Base-by-base conservation (phyloP, 345 rosid genomes). In the Ceriops tagal region DNA sequence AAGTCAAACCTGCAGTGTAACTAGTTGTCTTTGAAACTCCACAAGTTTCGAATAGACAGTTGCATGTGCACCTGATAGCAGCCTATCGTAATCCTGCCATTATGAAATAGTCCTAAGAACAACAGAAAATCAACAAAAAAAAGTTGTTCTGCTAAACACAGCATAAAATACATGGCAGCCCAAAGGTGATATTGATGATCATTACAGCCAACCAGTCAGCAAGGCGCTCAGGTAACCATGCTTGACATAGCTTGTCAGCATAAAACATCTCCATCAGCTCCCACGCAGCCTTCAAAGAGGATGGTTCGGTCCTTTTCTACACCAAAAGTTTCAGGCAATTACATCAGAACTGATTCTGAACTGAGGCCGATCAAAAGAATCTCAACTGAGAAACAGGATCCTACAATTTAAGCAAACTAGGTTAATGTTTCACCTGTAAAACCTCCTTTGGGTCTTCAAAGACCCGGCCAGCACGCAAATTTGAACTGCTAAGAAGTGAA, bases 201-300 rank as follows among this genome's bases (percentile, higher is more conserved):
- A 73, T 89, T 95, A 95, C 99, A 81, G 96, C 84, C 79, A 95
- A 79, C 98, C 99, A 95, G 81, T 95, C 96, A 53, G 86, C 79
- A 32, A 95, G 86, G 52, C 85, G 86, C 73, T 92, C 99, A 1
- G 96, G 96, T 47, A 92, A 70, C 93, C 96, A 95, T 35, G 92
- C 71, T 65, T 85, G 85, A 81, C 88, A 86, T 27, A 83, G 76
- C 75, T 77, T 88, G 73, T 92, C 93, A 9, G 83, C 96, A 80
- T 87, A 92, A 78, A 92, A 86, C 53, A 90, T 76, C 64, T 95
- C 97, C 93, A 95, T 84, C 81, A 95, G 80, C 84, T 90, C 93
- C 99, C 99, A 95, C 4, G 96, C 99, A 71, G 96, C 99, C 82
- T 86, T 92, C 72, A 92, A 84, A 77, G 78, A 75, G 11, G 83